A percentile compares a stretch with the other conserved stretches of the same genome.
Conservation (phyloP, 768 basidiomycete genomes). For the Leccinum subtestaceum region DNA sequence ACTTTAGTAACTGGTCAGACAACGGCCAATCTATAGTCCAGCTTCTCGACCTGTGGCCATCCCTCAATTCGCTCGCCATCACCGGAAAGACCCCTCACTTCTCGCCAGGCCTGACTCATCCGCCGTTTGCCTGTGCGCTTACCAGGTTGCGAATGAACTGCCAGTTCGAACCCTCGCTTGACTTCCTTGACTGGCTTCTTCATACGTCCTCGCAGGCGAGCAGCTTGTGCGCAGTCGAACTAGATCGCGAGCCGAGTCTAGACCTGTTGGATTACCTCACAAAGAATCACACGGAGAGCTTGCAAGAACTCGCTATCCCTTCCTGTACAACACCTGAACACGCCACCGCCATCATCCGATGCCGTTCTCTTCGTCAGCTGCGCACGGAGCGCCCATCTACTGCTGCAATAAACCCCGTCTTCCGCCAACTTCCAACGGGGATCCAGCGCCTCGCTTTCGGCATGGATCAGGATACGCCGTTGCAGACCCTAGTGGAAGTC, state of each 20-base stretch:
- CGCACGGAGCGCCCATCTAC: slow-evolving; percentile 53
- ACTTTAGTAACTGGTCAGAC: slow-evolving; percentile 72
- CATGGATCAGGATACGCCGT: slow-evolving; percentile 51
- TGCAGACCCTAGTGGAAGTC: slow-evolving; percentile 53
- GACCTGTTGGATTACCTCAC: slow-evolving; percentile 56
- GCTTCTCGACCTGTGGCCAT: slow-evolving; percentile 63
- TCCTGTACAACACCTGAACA: slow-evolving; percentile 49
- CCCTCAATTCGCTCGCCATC: slow-evolving; percentile 52
- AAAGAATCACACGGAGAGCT: slow-evolving; percentile 43
- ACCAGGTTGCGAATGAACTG: slow-evolving; percentile 61
- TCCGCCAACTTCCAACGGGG: slow-evolving; percentile 45
- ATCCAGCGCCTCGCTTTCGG: slow-evolving; percentile 61
- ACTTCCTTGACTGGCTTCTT: slow-evolving; percentile 70
- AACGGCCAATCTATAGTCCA: slow-evolving; percentile 54
- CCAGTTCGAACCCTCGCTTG: slow-evolving; percentile 57
- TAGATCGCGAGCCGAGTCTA: slow-evolving; percentile 57
- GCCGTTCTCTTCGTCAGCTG: slow-evolving; percentile 50
- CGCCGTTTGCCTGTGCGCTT: slow-evolving; percentile 46
- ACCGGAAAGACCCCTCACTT: slow-evolving; percentile 57
- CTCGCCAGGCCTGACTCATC: slow-evolving; percentile 35
- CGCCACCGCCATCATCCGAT: slow-evolving; percentile 44
- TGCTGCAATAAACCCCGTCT: slow-evolving; percentile 38
- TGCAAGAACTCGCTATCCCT: slow-evolving; percentile 59
- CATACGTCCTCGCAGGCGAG: slow-evolving; percentile 47
- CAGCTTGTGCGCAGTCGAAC: slow-evolving; percentile 49